These are phyloP conservation scores for Apiospora phragmitis DNA, from an alignment of 2,329 filamentous ascomycete species.

Conservation along the genomic window DNA sequence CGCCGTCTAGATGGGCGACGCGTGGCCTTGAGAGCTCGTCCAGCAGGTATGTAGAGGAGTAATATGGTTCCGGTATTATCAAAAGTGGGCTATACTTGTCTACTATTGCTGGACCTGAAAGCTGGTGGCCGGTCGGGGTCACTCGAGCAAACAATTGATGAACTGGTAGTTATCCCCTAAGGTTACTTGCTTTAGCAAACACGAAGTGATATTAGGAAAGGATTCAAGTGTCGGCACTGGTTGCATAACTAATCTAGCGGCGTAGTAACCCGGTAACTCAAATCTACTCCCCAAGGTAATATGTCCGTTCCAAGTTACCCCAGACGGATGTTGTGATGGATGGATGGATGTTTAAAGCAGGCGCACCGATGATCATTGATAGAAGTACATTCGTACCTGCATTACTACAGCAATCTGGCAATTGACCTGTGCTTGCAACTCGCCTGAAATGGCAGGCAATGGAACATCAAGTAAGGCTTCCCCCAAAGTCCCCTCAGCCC, in stretches of 20 bases:
- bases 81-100: neutral
- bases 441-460: neutral
- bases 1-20: neutral
- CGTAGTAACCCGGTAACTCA: neutral
- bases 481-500: neutral
- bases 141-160: neutral
- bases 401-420: neutral
- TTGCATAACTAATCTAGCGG: neutral
- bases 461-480: neutral
- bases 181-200: no score
- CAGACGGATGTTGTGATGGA: neutral
- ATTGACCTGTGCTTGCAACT: neutral
- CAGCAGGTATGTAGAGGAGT: neutral
- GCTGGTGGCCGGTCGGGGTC: neutral
- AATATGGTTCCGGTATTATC: neutral
- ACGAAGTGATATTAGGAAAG: neutral
- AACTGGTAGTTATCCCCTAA: neutral
- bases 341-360: neutral
- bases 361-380: neutral
- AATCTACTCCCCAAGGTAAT: neutral
- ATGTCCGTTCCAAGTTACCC: neutral
- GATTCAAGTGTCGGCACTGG: neutral
- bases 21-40: neutral
- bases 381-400: neutral
- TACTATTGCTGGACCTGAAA: neutral